Evolutionary conservation across 164 flowering plant species (phyloP), one percentile per base, ranked within the genome.

Genomic region (Vitis amurensis): DNA sequence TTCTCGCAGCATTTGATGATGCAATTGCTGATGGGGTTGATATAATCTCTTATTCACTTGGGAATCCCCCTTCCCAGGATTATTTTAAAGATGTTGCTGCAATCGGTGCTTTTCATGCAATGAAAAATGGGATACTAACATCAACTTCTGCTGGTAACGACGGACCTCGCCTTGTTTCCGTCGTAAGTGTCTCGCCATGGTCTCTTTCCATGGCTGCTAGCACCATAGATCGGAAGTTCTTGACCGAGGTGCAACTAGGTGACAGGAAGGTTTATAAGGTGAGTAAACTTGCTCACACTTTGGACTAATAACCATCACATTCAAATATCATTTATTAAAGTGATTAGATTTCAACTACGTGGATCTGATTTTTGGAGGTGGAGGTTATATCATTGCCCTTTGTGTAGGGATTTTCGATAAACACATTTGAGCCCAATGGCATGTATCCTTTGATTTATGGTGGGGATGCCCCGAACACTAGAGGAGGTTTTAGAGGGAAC

Each of bases 1-100:
- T 85, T 23, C 76, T 88, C 6, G 82, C 86, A 0, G 92, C 84
- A 1, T 85, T 85, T 59, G 89, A 87, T 56, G 86, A 83, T 62
- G 87, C 87, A 0, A 85, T 85, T 31, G 82, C 79, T 0, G 88
- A 84, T 63, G 84, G 86, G 1, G 88, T 84, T 5, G 88, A 84
- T 44, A 79, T 84, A 7, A 74, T 84, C 7, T 76, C 88, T 7
- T 9, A 77, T 8, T 84, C 88, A 3, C 29, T 82, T 3, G 84
- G 82, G n/a, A 62, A 60, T 0, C 0, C 17, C 9, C 4, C 3
- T 7, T 12, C 61, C 5, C 2, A 0, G 1, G 44, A 71, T 12
- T 82, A 80, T 29, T 77, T 82, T 23, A 30, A 68, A 2, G 78
- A 76, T 50, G 0, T 71, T 0, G 76, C 69, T n/a, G 76, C 83